phyloP scores from a whole-genome alignment of 106 monocot genomes.

The Allium fistulosum region DNA sequence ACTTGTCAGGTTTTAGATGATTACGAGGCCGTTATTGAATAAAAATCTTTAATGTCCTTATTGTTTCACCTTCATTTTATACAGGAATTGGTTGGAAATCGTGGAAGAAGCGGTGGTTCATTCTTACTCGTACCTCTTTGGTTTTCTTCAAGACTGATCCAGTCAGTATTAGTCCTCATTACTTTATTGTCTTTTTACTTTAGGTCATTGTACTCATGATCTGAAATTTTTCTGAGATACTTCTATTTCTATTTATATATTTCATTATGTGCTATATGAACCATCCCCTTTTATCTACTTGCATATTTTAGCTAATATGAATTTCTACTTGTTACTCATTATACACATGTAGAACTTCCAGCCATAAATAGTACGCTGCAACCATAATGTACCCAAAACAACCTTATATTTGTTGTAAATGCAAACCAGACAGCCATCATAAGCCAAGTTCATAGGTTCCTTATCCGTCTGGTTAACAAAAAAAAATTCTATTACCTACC shows the following conservation, averaged over 20 bases:
- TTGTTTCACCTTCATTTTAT: conserved; percentile 7
- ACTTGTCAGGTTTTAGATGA: no score
- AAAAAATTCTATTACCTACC: no score
- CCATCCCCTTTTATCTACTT: background rate
- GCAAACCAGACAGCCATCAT: no score
- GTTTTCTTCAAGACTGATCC: conserved; percentile 99
- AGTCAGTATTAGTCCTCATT: conserved; percentile 34
- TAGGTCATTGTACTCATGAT: background rate
- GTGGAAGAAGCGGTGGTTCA: conserved; percentile 99
- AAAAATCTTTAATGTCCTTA: background rate
- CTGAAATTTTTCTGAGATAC: background rate
- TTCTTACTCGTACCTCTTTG: conserved; percentile 92
- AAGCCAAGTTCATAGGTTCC: no score
- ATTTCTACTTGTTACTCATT: background rate
- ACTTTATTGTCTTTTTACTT: background rate
- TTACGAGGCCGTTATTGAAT: no score
- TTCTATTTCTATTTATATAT: background rate
- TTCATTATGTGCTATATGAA: no score
- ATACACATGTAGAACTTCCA: no score
- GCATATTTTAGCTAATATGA: background rate
- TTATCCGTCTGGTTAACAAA: no score
- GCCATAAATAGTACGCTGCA: no score
- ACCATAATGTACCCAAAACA: no score
- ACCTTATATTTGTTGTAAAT: no score
- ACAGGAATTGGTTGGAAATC: conserved; percentile 99